Evolutionary conservation across 2,329 filamentous ascomycete genomes (phyloP), one percentile per base, ranked within the genome.

Genomic region (Epichloe brachyelytri): DNA sequence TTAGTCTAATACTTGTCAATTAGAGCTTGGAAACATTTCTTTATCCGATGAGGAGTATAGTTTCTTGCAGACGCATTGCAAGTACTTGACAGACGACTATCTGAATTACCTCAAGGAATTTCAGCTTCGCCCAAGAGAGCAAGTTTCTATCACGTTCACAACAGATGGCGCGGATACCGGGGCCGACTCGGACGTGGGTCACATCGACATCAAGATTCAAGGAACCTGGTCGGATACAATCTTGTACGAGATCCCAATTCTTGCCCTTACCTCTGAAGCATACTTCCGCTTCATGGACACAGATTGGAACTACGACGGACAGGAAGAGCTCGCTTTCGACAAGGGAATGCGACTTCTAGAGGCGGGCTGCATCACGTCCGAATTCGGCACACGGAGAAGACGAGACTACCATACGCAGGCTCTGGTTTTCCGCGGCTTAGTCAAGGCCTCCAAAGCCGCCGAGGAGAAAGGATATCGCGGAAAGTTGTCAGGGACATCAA

Each of bases 211-310:
- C 56, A 72, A 80, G 40, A 84, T 94, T 56, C 82, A 82, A 59
- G 93, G 93, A 10, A 74, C 82, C 50, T 98, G 93, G 93, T 79
- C 88, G 8, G 89, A 96, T 58, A 97, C 93, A 0, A 98, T 98
- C 52, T 79, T 98, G 22, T 98, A 98, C 70, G 93, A 98, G 70
- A 96, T 98, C 52, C 93, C 93, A 0, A 77, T 98, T 20, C 77
- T 98, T 19, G 89, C 94, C 3, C 69, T 98, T 56, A 88, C 91
- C 1, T 96, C 89, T 46, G 91, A 98, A 67, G 88, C 93, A 47
- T 98, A 96, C 71, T 98, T 98, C 76, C 89, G 87, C 63, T 97
- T 95, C 69, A 88, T 89, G 73, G 89, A 98, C 63, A 87, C 71
- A 49, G 90, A 96, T 65, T 98, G 93, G 93, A 83, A 79, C 59